Conservation (phyloP, 805 yeast species). For the Jamesozyma spencerorum region DNA sequence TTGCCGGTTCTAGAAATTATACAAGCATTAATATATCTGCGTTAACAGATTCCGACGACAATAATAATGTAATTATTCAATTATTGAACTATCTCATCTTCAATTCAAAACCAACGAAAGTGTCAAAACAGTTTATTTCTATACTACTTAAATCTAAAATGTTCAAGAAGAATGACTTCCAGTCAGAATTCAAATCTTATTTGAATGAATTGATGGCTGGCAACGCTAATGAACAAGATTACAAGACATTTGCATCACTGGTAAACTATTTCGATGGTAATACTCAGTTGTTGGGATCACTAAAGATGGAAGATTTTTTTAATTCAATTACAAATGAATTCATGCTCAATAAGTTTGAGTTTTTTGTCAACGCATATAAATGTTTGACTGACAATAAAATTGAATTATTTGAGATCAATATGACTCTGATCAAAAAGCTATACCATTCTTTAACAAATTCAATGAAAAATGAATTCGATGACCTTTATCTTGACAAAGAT, state of each 20-base stretch:
- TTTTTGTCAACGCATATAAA: constrained; percentile 18
- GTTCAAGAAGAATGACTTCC: constrained; percentile 16
- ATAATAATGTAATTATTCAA: background rate
- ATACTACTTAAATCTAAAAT: background rate
- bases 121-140: background rate
- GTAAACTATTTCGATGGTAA: background rate
- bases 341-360: constrained; percentile 20
- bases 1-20: constrained; percentile 21
- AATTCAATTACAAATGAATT: constrained; percentile 11
- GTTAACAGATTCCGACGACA: background rate
- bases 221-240: background rate
- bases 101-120: background rate
- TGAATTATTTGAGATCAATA: constrained; percentile 2
- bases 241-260: background rate
- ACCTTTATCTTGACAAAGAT: background rate
- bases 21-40: background rate
- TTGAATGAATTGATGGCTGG: no score
- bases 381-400: background rate
- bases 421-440: constrained; percentile 1
- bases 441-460: constrained; percentile 2
- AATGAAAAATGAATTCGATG: background rate
- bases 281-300: background rate
- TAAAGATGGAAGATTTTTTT: constrained; percentile 13
- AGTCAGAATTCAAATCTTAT: no score
- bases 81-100: background rate